phyloP scores from a whole-genome alignment of 2,329 filamentous ascomycete genomes.

The Lithohypha guttulata region DNA sequence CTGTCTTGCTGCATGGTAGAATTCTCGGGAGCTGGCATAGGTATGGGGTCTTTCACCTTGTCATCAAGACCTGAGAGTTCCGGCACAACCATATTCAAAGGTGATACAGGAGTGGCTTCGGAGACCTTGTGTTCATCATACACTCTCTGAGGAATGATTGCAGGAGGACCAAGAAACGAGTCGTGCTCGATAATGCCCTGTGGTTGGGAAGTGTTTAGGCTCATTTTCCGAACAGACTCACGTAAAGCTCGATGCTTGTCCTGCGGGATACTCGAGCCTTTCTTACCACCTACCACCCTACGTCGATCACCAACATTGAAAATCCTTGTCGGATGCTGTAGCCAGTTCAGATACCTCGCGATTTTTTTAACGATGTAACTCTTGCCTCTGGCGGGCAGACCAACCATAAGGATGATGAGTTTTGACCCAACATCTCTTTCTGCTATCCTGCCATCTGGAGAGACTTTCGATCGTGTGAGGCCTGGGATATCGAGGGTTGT shows the following conservation, averaged over 20 bases:
- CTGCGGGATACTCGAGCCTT: conserved; percentile 20
- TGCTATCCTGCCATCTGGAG: conserved; percentile 87
- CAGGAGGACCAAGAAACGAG: conserved; percentile 29
- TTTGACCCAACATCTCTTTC: conserved; percentile 91
- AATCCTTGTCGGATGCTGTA: conserved; percentile 88
- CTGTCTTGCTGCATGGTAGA: conserved; percentile 73
- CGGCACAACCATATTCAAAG: conserved; percentile 12
- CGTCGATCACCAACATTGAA: conserved; percentile 95
- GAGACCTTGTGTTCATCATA: conserved; percentile 37
- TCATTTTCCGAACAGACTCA: conserved; percentile 35
- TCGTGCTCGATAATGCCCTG: conserved; percentile 23
- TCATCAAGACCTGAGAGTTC: conserved; percentile 1
- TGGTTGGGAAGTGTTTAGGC: conserved; percentile 27
- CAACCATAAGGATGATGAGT: conserved; percentile 96
- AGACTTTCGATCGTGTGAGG: conserved; percentile 88
- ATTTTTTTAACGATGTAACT: conserved; percentile 99
- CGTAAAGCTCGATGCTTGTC: conserved; percentile 31
- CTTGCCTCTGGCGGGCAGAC: conserved; percentile 86
- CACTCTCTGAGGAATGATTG: conserved; percentile 45
- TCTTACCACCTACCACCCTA: conserved; percentile 59
- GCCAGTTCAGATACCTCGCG: conserved; percentile 88
- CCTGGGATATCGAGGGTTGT: conserved; percentile 96
- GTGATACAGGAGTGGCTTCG: conserved; percentile 10
- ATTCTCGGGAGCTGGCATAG: conserved; percentile 32
- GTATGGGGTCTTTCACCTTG: conserved; percentile 10